Evolutionary conservation across 768 basidiomycete genomes (phyloP), one percentile per base, ranked within the genome.

Genomic region (Hirschioporus abietinus): DNA sequence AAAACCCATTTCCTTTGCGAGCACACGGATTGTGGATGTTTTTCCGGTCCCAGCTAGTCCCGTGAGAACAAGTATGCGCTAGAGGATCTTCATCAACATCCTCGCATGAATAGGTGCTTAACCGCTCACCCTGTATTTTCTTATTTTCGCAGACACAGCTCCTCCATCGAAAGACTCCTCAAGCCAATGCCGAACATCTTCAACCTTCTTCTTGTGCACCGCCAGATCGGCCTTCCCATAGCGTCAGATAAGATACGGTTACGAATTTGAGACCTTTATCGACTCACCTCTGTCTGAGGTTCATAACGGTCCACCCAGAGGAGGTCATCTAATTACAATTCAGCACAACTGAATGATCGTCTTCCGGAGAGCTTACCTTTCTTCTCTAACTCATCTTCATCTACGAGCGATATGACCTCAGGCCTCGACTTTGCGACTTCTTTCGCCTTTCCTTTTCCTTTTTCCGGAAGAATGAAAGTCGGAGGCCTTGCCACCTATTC

Each of bases 41-140:
- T 99, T 99, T 0, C 87, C 96, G 0, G 88, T 86, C 1, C 96
- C 96, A 8, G 96, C 89, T 0, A 94, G 93, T 1, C 96, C 96
- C 1, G 92, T 91, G 12, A 99, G 77, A 0, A 86, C 86, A 7
- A 99, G 83, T 30, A 99, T 87, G 60, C 95, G 84, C 92, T 98
- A 66, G 2, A 61, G 26, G 65, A 42, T 26, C 35, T 36, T 17
- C 23, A 60, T 66, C 24, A 65, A 24, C 15, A 52, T 20, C 25
- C 15, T 34, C 66, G 36, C 60, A 12, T 23, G 63, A 9, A 6
- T 57, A 15, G 26, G 18, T 20, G 63, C 64, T 63, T 61, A 64
- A 12, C 10, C 62, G 81, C 87, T 42, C 68, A 94, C 93, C 24
- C 93, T 82, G 74, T 94, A 95, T 72, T 88, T 92, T 36, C 79